Evolutionary conservation across 768 basidiomycete genomes (phyloP), one percentile per base, ranked within the genome.

Genomic region (Mrakia frigida): DNA sequence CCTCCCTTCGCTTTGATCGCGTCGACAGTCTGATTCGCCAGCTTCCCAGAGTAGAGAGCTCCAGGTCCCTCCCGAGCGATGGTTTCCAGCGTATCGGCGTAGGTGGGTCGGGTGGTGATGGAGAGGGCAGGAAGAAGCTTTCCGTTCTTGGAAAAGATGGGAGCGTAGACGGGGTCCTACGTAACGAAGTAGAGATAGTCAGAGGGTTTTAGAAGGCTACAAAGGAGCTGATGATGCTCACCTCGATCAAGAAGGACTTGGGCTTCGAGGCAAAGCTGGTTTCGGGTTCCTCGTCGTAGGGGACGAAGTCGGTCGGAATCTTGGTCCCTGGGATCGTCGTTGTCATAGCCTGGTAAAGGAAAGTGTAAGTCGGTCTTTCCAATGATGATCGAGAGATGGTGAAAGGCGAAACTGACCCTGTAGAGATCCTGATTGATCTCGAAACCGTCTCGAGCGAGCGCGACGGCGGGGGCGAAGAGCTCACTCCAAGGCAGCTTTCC

Each of bases 41-140:
- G 91, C 35, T 88, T 86, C 14, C 94, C 94, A 88, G 87, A 86
- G 83, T 98, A 98, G 83, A 98, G 93, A 1, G 88, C 92, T 73
- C 88, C 87, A 1, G 92, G 84, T 0, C 96, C 97, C 69, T 91
- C 85, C 73, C 86, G 83, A 43, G 94, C 92, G 75, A 99, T 90
- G 14, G 82, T 85, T 11, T 86, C 84, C 50, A 98, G 87, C 3
- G 94, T 96, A 37, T 86, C 86, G 28, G 93, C 91, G 78, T 92
- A 90, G 79, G 92, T 92, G 23, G 86, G 86, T 23, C 94, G 87
- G 65, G 85, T 85, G 72, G 97, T 90, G 14, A 84, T 84, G 33
- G 96, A 90, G 39, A 94, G 94, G 81, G 90, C 88, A 43, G 86
- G 86, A 52, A 94, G 84, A 46, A 96, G 85, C 43, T 82, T 82